Conservation (phyloP, 202 grass and related monocot species). For the Bolboschoenoplectus hybrid region DNA sequence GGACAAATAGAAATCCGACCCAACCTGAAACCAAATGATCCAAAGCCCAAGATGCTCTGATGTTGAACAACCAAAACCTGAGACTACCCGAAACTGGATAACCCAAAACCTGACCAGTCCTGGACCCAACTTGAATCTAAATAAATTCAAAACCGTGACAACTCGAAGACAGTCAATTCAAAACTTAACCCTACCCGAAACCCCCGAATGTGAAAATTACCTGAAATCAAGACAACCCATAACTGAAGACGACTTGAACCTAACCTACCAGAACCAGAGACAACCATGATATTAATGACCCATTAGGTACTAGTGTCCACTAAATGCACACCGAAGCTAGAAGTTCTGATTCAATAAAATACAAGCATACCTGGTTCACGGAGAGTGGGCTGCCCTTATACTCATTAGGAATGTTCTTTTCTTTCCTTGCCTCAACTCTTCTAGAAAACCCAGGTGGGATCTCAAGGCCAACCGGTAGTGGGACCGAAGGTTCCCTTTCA, state of each 20-base stretch:
- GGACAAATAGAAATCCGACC: neutral
- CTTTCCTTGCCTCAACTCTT: neutral
- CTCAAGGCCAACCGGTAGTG: neutral
- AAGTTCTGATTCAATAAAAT: neutral
- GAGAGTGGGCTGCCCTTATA: neutral
- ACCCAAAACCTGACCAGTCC: neutral
- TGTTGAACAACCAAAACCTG: neutral
- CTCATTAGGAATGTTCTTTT: neutral
- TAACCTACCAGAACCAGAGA: no score
- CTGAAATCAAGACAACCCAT: no score
- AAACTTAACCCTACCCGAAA: neutral
- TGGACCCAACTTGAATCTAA: neutral
- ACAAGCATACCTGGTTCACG: neutral
- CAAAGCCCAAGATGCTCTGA: neutral
- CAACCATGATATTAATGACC: no score
- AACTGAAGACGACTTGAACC: no score
- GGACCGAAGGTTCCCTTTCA: neutral
- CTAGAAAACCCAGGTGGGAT: conserved; percentile 4
- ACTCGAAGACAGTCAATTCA: neutral
- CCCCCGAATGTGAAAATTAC: no score
- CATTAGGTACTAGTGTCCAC: no score
- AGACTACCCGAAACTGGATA: neutral
- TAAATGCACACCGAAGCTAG: neutral
- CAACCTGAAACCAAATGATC: neutral
- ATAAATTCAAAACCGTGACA: neutral